Conservation (phyloP, 225 moss, liverwort and hornwort genomes). For the Sphagnum contortum region DNA sequence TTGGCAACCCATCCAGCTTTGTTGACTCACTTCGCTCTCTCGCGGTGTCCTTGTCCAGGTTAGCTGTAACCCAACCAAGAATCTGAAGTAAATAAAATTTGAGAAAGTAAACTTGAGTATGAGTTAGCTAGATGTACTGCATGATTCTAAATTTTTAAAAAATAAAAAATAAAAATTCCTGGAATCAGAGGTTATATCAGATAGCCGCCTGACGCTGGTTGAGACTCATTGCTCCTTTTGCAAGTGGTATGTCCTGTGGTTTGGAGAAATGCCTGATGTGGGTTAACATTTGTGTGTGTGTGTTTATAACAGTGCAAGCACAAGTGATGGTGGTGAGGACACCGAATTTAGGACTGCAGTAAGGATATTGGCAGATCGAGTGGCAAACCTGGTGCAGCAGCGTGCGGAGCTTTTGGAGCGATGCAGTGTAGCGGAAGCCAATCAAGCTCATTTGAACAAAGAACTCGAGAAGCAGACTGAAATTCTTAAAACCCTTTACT, state of each 20-base stretch:
- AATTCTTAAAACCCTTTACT: constrained; percentile 38
- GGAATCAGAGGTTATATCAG: too few relatives aligned
- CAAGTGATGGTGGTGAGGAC: constrained; percentile 75
- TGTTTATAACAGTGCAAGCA: constrained; percentile 24
- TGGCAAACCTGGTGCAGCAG: constrained; percentile 72
- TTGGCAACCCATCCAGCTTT: constrained; percentile 51
- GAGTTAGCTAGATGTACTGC: too few relatives aligned
- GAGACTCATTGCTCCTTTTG: too few relatives aligned
- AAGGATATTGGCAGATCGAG: constrained; percentile 74
- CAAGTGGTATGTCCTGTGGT: too few relatives aligned
- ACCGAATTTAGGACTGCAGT: constrained; percentile 82
- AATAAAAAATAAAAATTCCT: too few relatives aligned
- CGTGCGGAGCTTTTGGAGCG: constrained; percentile 80
- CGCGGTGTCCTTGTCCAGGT: constrained; percentile 72
- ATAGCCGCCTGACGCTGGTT: too few relatives aligned
- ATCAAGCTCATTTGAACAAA: constrained; percentile 52
- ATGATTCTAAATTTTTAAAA: too few relatives aligned
- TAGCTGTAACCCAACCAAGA: not conserved
- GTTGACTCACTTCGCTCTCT: constrained; percentile 73
- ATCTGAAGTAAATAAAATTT: too few relatives aligned
- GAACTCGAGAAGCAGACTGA: constrained; percentile 69
- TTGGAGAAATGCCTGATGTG: too few relatives aligned
- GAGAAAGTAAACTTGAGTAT: too few relatives aligned
- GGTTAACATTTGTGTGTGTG: too few relatives aligned
- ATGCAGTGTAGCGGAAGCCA: constrained; percentile 69